phyloP scores from a whole-genome alignment of 225 moss, liverwort and hornwort species.

The Sphagnum contortum region DNA sequence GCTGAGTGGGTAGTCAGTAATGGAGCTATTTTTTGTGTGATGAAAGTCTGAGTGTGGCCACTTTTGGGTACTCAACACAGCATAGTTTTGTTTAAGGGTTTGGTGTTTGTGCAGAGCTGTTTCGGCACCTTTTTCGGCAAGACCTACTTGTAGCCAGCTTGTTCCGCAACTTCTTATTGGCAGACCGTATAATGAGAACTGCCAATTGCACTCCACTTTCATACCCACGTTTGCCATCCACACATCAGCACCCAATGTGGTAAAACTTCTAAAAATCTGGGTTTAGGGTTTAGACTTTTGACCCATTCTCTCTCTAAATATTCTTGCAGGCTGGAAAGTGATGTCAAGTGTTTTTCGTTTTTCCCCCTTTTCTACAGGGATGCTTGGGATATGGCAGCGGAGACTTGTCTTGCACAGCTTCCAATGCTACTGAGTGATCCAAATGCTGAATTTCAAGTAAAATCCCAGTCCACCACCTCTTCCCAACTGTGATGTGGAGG shows the following conservation, averaged over 20 bases:
- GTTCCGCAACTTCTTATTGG: conserved; percentile 89
- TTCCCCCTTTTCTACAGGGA: conserved; percentile 33
- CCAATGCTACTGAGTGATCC: conserved; percentile 63
- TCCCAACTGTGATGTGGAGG: too few relatives aligned
- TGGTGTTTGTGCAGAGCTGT: conserved; percentile 64
- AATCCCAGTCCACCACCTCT: too few relatives aligned
- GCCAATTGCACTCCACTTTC: conserved; percentile 90
- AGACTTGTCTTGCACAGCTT: conserved; percentile 87
- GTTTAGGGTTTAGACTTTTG: too few relatives aligned
- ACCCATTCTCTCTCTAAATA: too few relatives aligned
- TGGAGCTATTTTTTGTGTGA: too few relatives aligned
- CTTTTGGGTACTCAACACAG: too few relatives aligned
- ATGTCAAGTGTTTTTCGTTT: too few relatives aligned
- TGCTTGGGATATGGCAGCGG: conserved; percentile 99
- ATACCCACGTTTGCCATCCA: conserved; percentile 81
- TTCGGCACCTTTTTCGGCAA: conserved; percentile 95
- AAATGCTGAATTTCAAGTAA: conserved; percentile 74
- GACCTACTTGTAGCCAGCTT: conserved; percentile 98
- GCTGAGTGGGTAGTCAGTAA: too few relatives aligned
- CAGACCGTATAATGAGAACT: conserved; percentile 94
- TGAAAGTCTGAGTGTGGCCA: too few relatives aligned
- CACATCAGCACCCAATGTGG: conserved; percentile 99
- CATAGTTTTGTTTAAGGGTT: not conserved
- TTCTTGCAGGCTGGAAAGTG: not conserved
- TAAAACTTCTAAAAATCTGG: too few relatives aligned